Evolutionary conservation across 2,329 filamentous ascomycete genomes (phyloP).

Genomic region (Pseudocercospora musae): DNA sequence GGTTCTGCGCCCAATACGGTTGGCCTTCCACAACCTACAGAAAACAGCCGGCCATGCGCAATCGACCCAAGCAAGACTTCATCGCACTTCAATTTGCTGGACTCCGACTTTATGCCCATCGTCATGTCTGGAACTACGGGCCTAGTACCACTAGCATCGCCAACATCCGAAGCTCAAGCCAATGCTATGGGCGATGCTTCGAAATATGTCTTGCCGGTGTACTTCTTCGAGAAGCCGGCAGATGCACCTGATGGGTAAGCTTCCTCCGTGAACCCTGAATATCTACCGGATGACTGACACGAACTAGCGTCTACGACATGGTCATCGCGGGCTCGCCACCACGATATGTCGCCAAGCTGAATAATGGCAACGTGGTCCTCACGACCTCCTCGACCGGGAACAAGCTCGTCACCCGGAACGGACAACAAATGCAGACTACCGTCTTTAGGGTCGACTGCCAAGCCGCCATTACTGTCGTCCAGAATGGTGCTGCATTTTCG

Average conservation of each 20-base stretch:
- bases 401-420: not conserved
- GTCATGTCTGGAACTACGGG: not conserved
- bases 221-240: conserved; percentile 7
- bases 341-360: conserved; percentile 6
- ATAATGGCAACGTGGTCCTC: conserved; percentile 3
- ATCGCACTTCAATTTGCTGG: conserved; percentile 4
- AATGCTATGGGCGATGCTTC: conserved; percentile 10
- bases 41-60: not conserved
- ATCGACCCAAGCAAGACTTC: not conserved
- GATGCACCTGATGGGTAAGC: not conserved
- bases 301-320: conserved; percentile 9
- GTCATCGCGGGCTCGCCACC: conserved; percentile 1
- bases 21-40: not conserved
- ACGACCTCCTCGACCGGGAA: conserved; percentile 7
- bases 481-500: not conserved
- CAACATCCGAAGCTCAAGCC: conserved; percentile 9
- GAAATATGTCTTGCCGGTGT: not conserved
- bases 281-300: no score
- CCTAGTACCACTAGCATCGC: conserved; percentile 1
- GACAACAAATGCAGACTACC: conserved; percentile 4
- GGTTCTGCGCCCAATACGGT: not conserved
- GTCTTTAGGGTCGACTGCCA: conserved; percentile 11
- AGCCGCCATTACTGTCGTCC: conserved; percentile 5
- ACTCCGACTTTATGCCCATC: conserved; percentile 3
- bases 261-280: no score